phyloP scores from a whole-genome alignment of 495 filamentous ascomycete species.

The Aspergillus sparsus region DNA sequence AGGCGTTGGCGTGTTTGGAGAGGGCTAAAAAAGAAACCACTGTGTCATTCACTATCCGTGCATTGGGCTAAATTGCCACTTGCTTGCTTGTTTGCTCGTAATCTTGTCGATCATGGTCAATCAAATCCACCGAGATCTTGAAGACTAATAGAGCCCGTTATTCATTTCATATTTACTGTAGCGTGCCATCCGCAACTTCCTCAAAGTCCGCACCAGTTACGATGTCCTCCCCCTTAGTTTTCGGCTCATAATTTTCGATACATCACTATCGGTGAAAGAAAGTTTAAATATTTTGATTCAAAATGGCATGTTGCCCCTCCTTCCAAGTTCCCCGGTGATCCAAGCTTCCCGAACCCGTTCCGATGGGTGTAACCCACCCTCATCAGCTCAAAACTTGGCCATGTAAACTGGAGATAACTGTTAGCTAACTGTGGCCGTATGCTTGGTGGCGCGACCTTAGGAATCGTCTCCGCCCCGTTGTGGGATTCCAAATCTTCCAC shows the following conservation, averaged over 20 bases:
- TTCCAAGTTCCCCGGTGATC: neutral
- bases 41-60: neutral
- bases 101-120: slow-evolving; percentile 8
- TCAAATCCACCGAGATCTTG: slow-evolving; percentile 22
- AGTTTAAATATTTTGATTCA: slow-evolving; percentile 95
- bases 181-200: slow-evolving; percentile 91
- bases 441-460: slow-evolving; percentile 46
- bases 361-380: neutral
- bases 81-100: slow-evolving; percentile 7
- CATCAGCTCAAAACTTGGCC: neutral
- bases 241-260: slow-evolving; percentile 94
- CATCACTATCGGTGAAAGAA: slow-evolving; percentile 92
- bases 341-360: neutral
- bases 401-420: slow-evolving; percentile 14
- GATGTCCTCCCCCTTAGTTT: slow-evolving; percentile 98
- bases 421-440: slow-evolving; percentile 27
- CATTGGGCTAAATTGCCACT: slow-evolving; percentile 1
- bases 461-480: slow-evolving; percentile 95
- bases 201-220: slow-evolving; percentile 95
- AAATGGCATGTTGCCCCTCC: slow-evolving; percentile 68
- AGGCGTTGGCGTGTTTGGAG: neutral
- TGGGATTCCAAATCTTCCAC: slow-evolving; percentile 95
- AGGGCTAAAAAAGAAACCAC: neutral
- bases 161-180: slow-evolving; percentile 37
- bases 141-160: slow-evolving; percentile 34